Evolutionary conservation across 768 basidiomycete species (phyloP).

Genomic region (Hydnomerulius pinastri): DNA sequence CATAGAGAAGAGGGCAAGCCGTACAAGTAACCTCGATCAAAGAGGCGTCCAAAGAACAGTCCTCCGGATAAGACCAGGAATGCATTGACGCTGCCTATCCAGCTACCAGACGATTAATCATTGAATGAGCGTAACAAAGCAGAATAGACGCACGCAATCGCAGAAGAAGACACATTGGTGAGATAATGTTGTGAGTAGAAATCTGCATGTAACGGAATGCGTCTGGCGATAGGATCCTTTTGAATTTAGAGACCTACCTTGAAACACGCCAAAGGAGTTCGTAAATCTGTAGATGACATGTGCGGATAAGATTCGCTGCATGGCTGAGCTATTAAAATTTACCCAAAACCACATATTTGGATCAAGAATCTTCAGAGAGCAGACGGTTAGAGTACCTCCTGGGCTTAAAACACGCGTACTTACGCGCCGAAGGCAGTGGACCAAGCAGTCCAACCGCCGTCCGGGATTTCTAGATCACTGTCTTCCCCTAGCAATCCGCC

Average conservation of each 20-base stretch:
- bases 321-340: neutral
- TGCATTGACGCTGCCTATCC: conserved; percentile 53
- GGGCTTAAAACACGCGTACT: neutral
- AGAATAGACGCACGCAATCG: conserved; percentile 33
- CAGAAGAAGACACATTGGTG: conserved; percentile 35
- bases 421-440: conserved; percentile 24
- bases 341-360: conserved; percentile 42
- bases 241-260: conserved; percentile 29
- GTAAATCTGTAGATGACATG: conserved; percentile 26
- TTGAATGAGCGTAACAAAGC: neutral
- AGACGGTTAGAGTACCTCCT: neutral
- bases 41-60: conserved; percentile 48
- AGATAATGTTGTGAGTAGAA: conserved; percentile 41
- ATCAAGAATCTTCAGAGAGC: conserved; percentile 30
- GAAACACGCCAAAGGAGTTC: conserved; percentile 42
- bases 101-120: conserved; percentile 24
- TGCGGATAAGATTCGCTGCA: neutral
- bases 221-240: neutral
- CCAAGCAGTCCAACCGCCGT: conserved; percentile 30
- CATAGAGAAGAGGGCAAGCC: conserved; percentile 4
- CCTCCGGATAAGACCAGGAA: conserved; percentile 46
- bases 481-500: too few relatives aligned
- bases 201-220: conserved; percentile 22
- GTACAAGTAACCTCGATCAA: conserved; percentile 55
- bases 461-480: conserved; percentile 12